Percentiles rank a stretch among this genome's conserved stretches.
These are phyloP conservation scores for Globisporangium acanthophoron DNA, from an alignment of 352 stramenopile species.

Conservation along the genomic window DNA sequence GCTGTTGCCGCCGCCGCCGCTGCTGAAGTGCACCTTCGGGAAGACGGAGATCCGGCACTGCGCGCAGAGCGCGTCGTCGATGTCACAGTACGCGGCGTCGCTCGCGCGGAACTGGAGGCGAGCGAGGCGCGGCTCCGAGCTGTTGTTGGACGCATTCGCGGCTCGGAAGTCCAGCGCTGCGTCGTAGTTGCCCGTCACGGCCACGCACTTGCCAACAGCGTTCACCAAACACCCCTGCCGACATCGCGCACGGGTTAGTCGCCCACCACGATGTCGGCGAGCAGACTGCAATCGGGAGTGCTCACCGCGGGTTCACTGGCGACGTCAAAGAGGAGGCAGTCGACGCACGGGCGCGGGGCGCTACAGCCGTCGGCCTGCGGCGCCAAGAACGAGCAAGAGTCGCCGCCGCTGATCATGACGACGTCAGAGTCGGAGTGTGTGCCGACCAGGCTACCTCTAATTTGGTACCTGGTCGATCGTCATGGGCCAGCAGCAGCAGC, in stretches of 20 bases:
- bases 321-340: constrained; percentile 24
- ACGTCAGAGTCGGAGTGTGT: not conserved
- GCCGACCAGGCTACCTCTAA: no score
- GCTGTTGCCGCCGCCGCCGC: not conserved
- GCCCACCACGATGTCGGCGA: not conserved
- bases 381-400: constrained; percentile 29
- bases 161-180: constrained; percentile 7
- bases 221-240: not conserved
- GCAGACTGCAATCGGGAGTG: no score
- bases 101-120: constrained; percentile 22
- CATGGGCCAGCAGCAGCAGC: no score
- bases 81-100: constrained; percentile 26
- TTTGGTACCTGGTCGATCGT: no score
- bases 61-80: constrained; percentile 21
- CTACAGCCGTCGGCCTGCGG: constrained; percentile 32
- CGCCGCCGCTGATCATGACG: not conserved
- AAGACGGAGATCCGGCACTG: not conserved
- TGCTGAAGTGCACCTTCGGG: not conserved
- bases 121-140: constrained; percentile 22
- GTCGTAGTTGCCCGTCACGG: not conserved
- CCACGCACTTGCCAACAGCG: not conserved
- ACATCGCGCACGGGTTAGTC: not conserved
- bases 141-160: constrained; percentile 5
- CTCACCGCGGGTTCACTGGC: constrained; percentile 8
- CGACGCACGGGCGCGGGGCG: constrained; percentile 21